A percentile compares a stretch with the other conserved stretches of the same genome.
Conservation (phyloP, 305 asterid genomes). For the Fraxinus paxiana region DNA sequence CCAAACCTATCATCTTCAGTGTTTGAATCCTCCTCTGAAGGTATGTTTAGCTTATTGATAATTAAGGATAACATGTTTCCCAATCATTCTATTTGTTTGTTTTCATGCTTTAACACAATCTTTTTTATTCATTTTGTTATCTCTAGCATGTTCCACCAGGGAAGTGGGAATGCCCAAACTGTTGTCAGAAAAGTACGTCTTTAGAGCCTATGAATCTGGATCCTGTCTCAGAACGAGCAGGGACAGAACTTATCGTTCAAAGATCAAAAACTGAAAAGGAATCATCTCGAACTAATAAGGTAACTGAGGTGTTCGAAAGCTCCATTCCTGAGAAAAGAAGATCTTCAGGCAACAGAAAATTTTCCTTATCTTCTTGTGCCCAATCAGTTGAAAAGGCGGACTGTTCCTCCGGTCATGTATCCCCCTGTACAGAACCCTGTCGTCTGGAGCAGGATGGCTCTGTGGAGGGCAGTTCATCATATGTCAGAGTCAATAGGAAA, state of each 20-base stretch:
- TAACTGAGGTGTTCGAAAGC: slow-evolving; percentile 35
- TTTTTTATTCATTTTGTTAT: slow-evolving; percentile 19
- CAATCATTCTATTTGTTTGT: slow-evolving; percentile 16
- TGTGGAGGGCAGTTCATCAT: too few species aligned
- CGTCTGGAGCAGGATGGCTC: background rate
- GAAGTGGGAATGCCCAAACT: slow-evolving; percentile 77
- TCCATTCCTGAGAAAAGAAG: slow-evolving; percentile 46
- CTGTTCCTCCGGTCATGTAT: slow-evolving; percentile 32
- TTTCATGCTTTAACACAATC: slow-evolving; percentile 20
- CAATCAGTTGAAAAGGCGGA: slow-evolving; percentile 41
- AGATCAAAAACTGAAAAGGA: slow-evolving; percentile 50
- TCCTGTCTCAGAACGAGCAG: slow-evolving; percentile 53
- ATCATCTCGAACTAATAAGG: slow-evolving; percentile 46
- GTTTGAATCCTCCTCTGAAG: slow-evolving; percentile 66
- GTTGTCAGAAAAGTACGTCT: slow-evolving; percentile 39
- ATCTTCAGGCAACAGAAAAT: slow-evolving; percentile 49
- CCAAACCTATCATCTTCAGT: slow-evolving; percentile 49
- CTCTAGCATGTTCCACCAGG: slow-evolving; percentile 66
- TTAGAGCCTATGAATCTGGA: slow-evolving; percentile 43
- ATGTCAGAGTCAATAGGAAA: too few species aligned
- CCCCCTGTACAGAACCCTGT: slow-evolving; percentile 32
- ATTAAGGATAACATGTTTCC: slow-evolving; percentile 5
- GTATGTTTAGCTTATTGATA: slow-evolving; percentile 28
- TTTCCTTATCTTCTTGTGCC: slow-evolving; percentile 33
- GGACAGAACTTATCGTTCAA: slow-evolving; percentile 51